Evolutionary conservation across 164 flowering plant genomes (phyloP).

Genomic region (Paratinospora sagittata): DNA sequence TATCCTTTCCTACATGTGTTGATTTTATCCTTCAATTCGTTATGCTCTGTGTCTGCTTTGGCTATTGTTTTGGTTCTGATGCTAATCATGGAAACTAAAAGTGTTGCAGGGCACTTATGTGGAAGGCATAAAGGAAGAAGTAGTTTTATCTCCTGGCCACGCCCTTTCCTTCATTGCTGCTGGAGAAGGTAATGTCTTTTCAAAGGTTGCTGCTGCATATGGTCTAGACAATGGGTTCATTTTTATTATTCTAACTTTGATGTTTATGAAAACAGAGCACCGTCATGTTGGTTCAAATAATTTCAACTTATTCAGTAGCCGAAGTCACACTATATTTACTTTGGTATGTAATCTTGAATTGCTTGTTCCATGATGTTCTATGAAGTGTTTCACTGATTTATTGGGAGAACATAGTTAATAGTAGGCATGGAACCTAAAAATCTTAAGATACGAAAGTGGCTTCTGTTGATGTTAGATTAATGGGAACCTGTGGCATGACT

Average conservation of each 20-base stretch:
- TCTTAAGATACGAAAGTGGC: too few species aligned
- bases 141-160: slow-evolving; percentile 98
- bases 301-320: slow-evolving; percentile 86
- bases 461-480: too few species aligned
- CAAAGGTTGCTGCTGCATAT: background rate
- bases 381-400: background rate
- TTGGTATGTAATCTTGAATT: slow-evolving; percentile 41
- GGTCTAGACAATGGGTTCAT: background rate
- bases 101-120: slow-evolving; percentile 88
- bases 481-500: too few species aligned
- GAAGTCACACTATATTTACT: slow-evolving; percentile 96
- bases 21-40: background rate
- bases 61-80: background rate
- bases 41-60: background rate
- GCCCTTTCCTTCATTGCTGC: slow-evolving; percentile 98
- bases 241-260: slow-evolving; percentile 9
- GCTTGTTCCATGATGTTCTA: background rate
- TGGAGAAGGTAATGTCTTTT: slow-evolving; percentile 73
- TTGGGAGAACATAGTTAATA: background rate
- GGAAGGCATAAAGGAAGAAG: slow-evolving; percentile 99
- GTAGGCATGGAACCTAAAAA: background rate
- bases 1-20: background rate
- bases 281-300: slow-evolving; percentile 99
- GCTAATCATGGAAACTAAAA: slow-evolving; percentile 3
- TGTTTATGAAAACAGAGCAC: slow-evolving; percentile 62